These are phyloP conservation scores for Coffea canephora DNA, from an alignment of 257 asterid species.

Conservation along the genomic window DNA sequence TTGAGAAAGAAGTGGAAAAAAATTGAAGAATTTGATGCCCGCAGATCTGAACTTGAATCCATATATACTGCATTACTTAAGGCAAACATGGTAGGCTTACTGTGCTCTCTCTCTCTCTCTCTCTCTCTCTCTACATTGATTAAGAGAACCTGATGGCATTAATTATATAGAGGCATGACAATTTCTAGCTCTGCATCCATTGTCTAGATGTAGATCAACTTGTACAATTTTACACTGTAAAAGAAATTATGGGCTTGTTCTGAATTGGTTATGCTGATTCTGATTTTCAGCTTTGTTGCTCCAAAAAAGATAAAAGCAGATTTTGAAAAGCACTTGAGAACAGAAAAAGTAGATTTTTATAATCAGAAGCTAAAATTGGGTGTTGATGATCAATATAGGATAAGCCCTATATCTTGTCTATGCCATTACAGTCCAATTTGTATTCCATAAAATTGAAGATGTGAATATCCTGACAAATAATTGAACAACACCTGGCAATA, in stretches of 20 bases:
- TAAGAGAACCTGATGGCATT: constrained; percentile 3
- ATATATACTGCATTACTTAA: constrained; percentile 76
- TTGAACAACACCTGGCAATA: neutral
- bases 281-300: no score
- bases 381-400: no score
- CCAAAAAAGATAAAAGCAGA: no score
- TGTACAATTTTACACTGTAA: neutral
- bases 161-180: neutral
- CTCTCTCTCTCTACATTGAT: neutral
- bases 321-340: no score
- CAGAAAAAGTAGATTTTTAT: no score
- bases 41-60: constrained; percentile 92
- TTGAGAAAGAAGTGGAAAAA: constrained; percentile 95
- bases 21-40: constrained; percentile 96
- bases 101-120: constrained; percentile 7
- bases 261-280: no score
- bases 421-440: neutral
- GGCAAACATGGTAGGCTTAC: constrained; percentile 73
- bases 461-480: neutral
- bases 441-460: neutral
- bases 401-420: no score
- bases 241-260: no score
- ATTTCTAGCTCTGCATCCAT: neutral
- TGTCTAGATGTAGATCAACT: neutral
- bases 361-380: no score